Base-by-base conservation (phyloP, 306 rosid genomes). In the Vigna hirtella region DNA sequence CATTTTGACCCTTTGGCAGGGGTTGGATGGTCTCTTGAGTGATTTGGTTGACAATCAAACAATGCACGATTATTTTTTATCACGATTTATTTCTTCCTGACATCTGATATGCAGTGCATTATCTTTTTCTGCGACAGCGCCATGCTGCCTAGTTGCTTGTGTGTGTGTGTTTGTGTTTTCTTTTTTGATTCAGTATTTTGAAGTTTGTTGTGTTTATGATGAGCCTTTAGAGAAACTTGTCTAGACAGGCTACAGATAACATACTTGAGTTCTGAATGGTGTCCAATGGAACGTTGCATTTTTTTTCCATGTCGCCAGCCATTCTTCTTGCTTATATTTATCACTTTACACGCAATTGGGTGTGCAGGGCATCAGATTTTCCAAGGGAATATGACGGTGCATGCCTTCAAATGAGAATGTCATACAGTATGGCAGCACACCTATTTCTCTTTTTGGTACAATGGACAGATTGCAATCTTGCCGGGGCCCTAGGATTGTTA, bases 401-500 rank as follows among this genome's bases (percentile, higher is more conserved):
- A 12, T 92, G 97, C 82, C 91, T 94, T 87, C 98, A 94, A 89
- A 94, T 94, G 98, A 89, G 98, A 87, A 90, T 94, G 94, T 94
- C 98, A 3, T 94, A 94, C 82, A 94, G 98, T 87, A 96, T 97
- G 10, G 97, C 97, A 17, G 98, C 97, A 14, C 98, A 92, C 78
- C 72, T 94, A 55, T 94, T 94, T 85, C 96, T 94, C 26, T 94
- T 94, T 78, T 84, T 94, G 64, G 97, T 94, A 74, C 97, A 94
- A 64, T 94, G 98, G 98, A 90, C 97, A 38, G 97, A 92, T 69
- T 94, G 97, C 89, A 82, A 89, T 85, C 98, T 94, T 9, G 98
- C 98, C 0, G 98, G 97, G 65, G 92, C 95, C 16, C 97, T 94
- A 50, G 98, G 98, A 77, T 76, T 94, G 81, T 84, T 94, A 70